phyloP scores from a whole-genome alignment of 2,329 filamentous ascomycete genomes.

The Ophiostoma himal-ulmi region DNA sequence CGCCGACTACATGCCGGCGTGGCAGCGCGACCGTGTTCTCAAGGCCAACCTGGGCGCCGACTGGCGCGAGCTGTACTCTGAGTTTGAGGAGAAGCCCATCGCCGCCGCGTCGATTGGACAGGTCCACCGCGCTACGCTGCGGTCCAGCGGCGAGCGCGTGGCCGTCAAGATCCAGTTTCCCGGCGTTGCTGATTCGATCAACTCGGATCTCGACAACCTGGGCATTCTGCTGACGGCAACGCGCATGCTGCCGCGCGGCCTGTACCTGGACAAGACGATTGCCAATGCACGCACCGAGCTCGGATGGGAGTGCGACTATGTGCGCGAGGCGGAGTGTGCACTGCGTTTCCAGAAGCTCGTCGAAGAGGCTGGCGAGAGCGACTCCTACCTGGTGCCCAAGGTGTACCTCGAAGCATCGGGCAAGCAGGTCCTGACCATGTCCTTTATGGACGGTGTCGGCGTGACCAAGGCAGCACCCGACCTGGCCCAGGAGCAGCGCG shows the following conservation, averaged over 20 bases:
- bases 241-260: slow-evolving; percentile 78
- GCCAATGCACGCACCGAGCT: slow-evolving; percentile 88
- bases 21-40: slow-evolving; percentile 82
- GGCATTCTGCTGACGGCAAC: slow-evolving; percentile 86
- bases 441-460: slow-evolving; percentile 78
- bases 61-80: slow-evolving; percentile 76
- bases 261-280: slow-evolving; percentile 96
- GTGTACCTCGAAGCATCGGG: slow-evolving; percentile 27
- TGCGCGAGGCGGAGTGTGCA: slow-evolving; percentile 77
- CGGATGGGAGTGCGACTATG: slow-evolving; percentile 95
- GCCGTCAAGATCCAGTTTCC: slow-evolving; percentile 98
- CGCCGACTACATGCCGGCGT: slow-evolving; percentile 96
- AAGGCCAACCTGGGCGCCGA: slow-evolving; percentile 68
- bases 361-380: slow-evolving; percentile 33
- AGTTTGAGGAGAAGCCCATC: slow-evolving; percentile 86
- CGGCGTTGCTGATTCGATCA: slow-evolving; percentile 90
- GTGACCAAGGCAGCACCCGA: slow-evolving; percentile 68
- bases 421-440: slow-evolving; percentile 61
- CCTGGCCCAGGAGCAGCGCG: slow-evolving; percentile 75
- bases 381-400: slow-evolving; percentile 67
- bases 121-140: slow-evolving; percentile 79
- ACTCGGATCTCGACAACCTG: slow-evolving; percentile 92
- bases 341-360: slow-evolving; percentile 71
- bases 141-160: slow-evolving; percentile 66
- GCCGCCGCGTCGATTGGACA: slow-evolving; percentile 96